Conservation (phyloP, 306 rosid species). For the Gastrolobium bilobum region DNA sequence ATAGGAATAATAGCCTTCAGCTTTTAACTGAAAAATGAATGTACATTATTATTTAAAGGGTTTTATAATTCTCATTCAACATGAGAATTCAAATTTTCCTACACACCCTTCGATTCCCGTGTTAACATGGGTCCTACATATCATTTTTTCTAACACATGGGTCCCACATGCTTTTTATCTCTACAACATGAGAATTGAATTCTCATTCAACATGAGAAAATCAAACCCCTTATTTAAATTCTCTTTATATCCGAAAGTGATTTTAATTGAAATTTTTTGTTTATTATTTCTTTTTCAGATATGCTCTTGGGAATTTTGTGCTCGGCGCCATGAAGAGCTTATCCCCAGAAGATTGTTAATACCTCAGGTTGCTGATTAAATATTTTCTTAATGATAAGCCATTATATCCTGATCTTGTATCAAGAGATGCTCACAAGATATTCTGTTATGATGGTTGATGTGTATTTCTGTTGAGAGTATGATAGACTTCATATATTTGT, state of each 20-base stretch:
- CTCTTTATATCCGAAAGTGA: conserved; percentile 54
- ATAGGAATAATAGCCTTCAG: conserved; percentile 7
- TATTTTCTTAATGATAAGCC: conserved; percentile 1
- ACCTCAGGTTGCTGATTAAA: conserved; percentile 77
- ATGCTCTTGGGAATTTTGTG: conserved; percentile 99
- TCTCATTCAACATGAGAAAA: too few species aligned
- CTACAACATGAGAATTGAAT: too few species aligned
- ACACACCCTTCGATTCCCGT: too few species aligned
- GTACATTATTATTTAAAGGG: neutral
- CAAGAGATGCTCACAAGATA: conserved; percentile 47
- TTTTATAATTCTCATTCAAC: too few species aligned
- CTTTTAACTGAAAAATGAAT: conserved; percentile 7
- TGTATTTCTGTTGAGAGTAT: conserved; percentile 13
- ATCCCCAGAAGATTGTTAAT: conserved; percentile 89
- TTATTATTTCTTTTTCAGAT: conserved; percentile 62
- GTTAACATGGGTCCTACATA: too few species aligned
- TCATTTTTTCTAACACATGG: too few species aligned
- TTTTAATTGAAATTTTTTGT: conserved; percentile 50
- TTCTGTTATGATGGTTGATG: conserved; percentile 8
- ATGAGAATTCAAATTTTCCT: too few species aligned
- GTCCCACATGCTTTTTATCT: too few species aligned
- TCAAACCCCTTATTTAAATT: too few species aligned
- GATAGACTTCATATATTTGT: neutral
- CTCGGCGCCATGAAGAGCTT: conserved; percentile 95
- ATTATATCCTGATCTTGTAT: conserved; percentile 59